A percentile compares a stretch with the other conserved stretches of the same genome.
Conservation (phyloP, 2,329 filamentous ascomycete genomes). For the Botrytis sinoallii region DNA sequence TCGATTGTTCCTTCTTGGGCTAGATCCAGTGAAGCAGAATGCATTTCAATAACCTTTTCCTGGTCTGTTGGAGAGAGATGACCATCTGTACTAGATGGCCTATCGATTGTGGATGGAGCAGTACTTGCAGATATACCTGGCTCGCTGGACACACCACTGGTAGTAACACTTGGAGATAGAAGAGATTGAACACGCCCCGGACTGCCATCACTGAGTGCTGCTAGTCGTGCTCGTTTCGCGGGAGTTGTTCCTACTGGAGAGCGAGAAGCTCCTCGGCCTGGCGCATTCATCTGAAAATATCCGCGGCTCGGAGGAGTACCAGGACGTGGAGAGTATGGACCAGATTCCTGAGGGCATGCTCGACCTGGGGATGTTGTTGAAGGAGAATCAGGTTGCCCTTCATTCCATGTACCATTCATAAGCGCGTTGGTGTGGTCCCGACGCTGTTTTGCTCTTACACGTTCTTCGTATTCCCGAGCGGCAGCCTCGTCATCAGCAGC, state of each 20-base stretch:
- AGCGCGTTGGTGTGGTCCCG: constrained; percentile 54
- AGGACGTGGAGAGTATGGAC: constrained; percentile 19
- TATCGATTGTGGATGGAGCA: constrained; percentile 11
- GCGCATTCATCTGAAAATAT: constrained; percentile 19
- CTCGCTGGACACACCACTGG: constrained; percentile 21
- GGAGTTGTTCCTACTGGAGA: constrained; percentile 25
- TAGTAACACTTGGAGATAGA: constrained; percentile 28
- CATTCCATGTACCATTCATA: constrained; percentile 58
- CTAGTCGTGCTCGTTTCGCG: constrained; percentile 33
- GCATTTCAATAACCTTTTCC: constrained; percentile 15
- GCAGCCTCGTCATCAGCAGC: constrained; percentile 27
- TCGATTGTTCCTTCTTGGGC: constrained; percentile 30
- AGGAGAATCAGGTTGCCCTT: constrained; percentile 60
- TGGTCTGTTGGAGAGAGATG: constrained; percentile 26
- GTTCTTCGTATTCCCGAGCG: constrained; percentile 34
- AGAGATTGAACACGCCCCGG: constrained; percentile 33
- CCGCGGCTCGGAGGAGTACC: constrained; percentile 5
- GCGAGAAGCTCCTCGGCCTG: constrained; percentile 24
- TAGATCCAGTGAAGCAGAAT: constrained; percentile 21
- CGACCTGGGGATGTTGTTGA: constrained; percentile 30
- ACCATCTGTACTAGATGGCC: constrained; percentile 31
- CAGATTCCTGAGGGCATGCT: constrained; percentile 21
- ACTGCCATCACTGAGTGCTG: constrained; percentile 26
- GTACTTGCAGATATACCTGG: constrained; percentile 27
- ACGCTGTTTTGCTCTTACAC: constrained; percentile 34